Base-by-base conservation (phyloP, 306 rosid species). In the Luffa aegyptiaca region DNA sequence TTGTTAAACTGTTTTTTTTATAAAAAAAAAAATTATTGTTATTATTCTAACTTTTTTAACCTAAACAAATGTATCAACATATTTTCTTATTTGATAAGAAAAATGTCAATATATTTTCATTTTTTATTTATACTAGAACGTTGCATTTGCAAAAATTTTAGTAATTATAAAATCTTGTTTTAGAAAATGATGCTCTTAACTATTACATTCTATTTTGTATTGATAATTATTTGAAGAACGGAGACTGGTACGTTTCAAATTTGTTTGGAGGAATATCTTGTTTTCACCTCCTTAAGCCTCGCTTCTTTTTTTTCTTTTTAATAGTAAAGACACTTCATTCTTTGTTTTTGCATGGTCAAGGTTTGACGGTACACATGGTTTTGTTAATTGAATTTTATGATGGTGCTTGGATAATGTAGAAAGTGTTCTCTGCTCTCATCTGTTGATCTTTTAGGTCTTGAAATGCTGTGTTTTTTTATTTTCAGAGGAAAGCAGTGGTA, bases 401-500 rank as follows among this genome's bases (percentile, higher is more conserved):
- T 65, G 51, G 52, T 68, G 75, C 35, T n/a, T 68, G 18, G 46
- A 46, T 74, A 10, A 31, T 13, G n/a, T 73, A 51, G 59, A 20
- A 45, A 74, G 10, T 10, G 59, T 74, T 62, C n/a, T 10, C 10
- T 44, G 56, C n/a, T 70, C 64, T 56, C 1, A 11, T 56, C 71
- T 5, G 71, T 11, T 26, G 52, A 45, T 46, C 26, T 73, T 12
- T 77, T 75, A 71, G 81, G 64, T 81, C 59, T 77, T 26, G 81
- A 36, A 80, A 58, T 81, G 39, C 59, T 80, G 75, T 66, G 65
- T 64, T 79, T 72, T 46, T 79, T 74, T 61, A 56, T 85, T 78
- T 87, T 78, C 92, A 96, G 98, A 79, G 98, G 98, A 79, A 93
- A 93, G 84, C 71, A 86, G 52, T 96, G 99, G 99, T 93, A 90